phyloP scores from a whole-genome alignment of 192 early-diverging fungal species.

The Coemansia sp. region DNA sequence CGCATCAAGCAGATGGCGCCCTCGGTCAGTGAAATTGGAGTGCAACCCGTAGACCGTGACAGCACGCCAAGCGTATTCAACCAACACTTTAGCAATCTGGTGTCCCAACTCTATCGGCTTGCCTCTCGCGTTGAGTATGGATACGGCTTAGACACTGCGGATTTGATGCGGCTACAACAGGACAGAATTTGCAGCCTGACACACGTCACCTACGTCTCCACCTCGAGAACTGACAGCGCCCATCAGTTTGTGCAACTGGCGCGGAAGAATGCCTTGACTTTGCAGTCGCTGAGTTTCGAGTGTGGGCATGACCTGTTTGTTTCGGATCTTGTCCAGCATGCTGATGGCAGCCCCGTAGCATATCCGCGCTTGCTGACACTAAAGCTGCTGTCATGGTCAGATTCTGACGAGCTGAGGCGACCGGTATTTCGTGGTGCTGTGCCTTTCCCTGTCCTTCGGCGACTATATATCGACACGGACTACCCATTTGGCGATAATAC shows the following conservation, averaged over 20 bases:
- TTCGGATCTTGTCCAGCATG: background rate
- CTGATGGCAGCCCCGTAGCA: background rate
- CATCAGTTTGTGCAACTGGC: background rate
- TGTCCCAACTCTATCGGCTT: background rate
- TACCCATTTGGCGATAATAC: background rate
- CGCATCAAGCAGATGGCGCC: background rate
- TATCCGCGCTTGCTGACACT: background rate
- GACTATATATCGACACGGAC: background rate
- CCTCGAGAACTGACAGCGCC: background rate
- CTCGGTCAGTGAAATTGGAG: background rate
- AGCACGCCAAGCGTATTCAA: background rate
- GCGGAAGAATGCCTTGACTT: background rate
- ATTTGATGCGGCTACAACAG: background rate
- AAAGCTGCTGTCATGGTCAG: background rate
- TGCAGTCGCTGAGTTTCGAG: background rate
- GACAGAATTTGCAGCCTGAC: background rate
- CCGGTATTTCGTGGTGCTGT: background rate
- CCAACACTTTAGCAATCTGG: background rate
- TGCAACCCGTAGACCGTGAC: background rate
- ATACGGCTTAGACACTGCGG: background rate
- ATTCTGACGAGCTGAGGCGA: background rate
- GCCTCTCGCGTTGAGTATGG: background rate
- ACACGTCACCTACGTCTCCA: background rate
- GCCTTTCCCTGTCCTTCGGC: background rate
- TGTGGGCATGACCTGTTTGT: background rate